Base-by-base conservation (phyloP, 1,284 basidiomycete genomes). In the Xerocomus amazonicus region DNA sequence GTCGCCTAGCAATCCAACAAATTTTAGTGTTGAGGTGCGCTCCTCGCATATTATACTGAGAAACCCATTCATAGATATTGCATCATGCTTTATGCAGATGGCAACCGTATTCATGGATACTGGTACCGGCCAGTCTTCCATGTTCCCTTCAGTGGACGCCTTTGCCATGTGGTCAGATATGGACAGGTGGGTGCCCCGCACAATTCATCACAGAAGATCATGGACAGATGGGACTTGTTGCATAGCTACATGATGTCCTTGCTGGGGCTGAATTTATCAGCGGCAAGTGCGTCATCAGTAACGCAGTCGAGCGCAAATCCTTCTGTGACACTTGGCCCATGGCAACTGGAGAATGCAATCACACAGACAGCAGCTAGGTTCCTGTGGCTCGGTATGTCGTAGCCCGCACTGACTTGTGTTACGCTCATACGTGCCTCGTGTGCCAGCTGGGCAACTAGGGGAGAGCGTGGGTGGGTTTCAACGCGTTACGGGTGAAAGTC, bases 21-120 rank as follows among this genome's bases (percentile, higher is more conserved):
- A 54, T 14, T 31, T 58, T 37, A 23, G 17, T 16, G 29, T 37
- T 12, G 36, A 17, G 36, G 36, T 37, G 17, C 16, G 36, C 9
- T 37, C 8, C 5, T 16, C 9, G 5, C 12, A 12, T 12, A 31
- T 31, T 31, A 13, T 13, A 31, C 12, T 13, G 31, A 3, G 9
- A 13, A 6, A 13, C 31, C 8, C 31, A 13, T 13, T 31, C 31
- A 31, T 13, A 6, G 3, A 31, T 13, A 13, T 31, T 34, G 33
- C 33, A 34, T n/a, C 14, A 34, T 34, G 14, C 33, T 12, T 23
- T 23, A 10, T 23, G 17, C 17, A 37, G 36, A 37, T 37, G 36
- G 36, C 36, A 9, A 37, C 36, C 1, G 36, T 17, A 23, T 16
- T 37, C 36, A 19, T 9, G 17, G 12, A 23, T 3, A 7, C 9